Base-by-base conservation (phyloP, 192 early-diverging fungal species). In the Umbelopsis ramanniana region DNA sequence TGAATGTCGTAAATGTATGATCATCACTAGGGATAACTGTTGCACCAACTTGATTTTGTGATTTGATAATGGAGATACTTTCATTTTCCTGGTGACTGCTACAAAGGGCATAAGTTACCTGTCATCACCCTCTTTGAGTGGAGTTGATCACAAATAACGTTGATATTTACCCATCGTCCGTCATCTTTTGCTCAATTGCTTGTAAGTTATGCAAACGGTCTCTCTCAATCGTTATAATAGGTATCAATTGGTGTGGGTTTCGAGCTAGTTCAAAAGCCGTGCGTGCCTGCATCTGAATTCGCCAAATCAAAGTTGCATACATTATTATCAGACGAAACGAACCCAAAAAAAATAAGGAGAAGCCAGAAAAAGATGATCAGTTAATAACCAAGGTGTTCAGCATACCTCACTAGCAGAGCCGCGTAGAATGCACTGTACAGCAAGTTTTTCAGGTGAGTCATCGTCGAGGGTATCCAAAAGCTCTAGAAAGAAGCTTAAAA, bases 401-500 rank as follows among this genome's bases (percentile, higher is more conserved):
- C 33, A 14, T 63, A 63, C 57, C 17, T 19, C 7, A n/a, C 26
- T 19, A 35, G 33, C 33, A 29, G 57, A 29, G 33, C 57, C 26
- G n/a, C 57, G 17, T 12, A 63, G 33, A 19, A 63, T 63, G 33
- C 57, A 63, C 33, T 63, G 57, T 37, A 63, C 57, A 29, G 33
- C 17, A 14, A 63, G 33, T 17, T 35, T 38, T 63, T 63, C 57
- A 29, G 57, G 57, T 63, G 26, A 11, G 33, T 70, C 48, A 21
- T 70, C 19, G 48, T 70, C 46, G 26, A 63, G 57, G 48, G 48
- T 70, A 54, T 70, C 69, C 37, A 70, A 23, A 11, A 70, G 50
- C 69, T 70, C 69, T 22, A 70, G 29, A 22, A 70, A 70, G 38
- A 70, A 70, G 40, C 50, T 70, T 54, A 70, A 50, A 54, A 70